Evolutionary conservation across 108 stramenopile genomes (phyloP), one percentile per base, ranked within the genome.

Genomic region (Craspedostauros australis): DNA sequence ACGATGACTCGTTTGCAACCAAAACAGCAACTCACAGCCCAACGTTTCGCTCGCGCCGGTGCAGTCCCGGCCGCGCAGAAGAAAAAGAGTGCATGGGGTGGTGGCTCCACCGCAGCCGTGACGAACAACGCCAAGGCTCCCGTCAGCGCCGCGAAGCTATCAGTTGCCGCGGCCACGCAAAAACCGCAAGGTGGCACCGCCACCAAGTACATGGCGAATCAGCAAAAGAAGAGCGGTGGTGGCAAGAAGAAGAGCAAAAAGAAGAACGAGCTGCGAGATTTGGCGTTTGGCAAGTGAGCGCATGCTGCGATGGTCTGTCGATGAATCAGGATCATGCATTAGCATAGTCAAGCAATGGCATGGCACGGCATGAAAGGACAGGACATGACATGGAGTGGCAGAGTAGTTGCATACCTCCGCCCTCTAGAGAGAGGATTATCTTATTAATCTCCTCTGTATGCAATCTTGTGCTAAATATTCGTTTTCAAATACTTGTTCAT

Each of bases 131-230:
- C 47, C 61, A 69, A 73, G 32, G 72, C 59, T 12, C 20, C 61
- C 42, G 64, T 66, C 0, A 49, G 47, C 4, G 49, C 45, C 18
- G 57, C 67, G 18, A n/a, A n/a, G n/a, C n/a, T n/a, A n/a, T n/a
- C n/a, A n/a, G n/a, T n/a, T n/a, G n/a, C n/a, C n/a, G 68, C 55
- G 1, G 70, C 70, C 5, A 40, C 29, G 12, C 41, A 53, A 55
- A 48, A 45, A 4, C 62, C 70, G 36, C 60, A 62, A 28, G 62
- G 40, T 38, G 79, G 74, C 25, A 79, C 43, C 36, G 78, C 73
- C 15, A 75, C 73, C 21, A 72, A 66, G 42, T 66, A 58, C 40
- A 72, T 72, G 78, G 70, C 78, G 12, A 72, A 75, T 50, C 32
- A 71, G 40, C 47, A 47, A 37, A 56, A 68, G 44, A 38, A 73